Evolutionary conservation across 352 stramenopile species (phyloP).

Genomic region (Phytophthora tubulina): DNA sequence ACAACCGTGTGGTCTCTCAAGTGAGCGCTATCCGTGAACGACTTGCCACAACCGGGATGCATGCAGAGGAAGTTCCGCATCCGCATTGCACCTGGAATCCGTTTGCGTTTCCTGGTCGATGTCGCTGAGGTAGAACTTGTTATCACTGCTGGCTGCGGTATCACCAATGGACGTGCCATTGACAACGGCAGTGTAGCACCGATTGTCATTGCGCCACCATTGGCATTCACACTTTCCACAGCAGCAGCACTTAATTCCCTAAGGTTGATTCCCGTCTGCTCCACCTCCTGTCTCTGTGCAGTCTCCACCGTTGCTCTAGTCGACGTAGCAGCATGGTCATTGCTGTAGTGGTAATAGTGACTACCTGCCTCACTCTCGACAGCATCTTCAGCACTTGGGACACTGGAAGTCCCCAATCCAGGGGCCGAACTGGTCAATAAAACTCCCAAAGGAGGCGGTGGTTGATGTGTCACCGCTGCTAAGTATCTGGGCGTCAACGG

Average conservation of each 20-base stretch:
- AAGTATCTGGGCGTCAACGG: constrained; percentile 42
- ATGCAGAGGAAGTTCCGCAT: constrained; percentile 80
- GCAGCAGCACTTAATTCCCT: constrained; percentile 15
- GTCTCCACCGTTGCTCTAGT: constrained; percentile 20
- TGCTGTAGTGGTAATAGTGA: constrained; percentile 30
- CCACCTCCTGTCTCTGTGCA: constrained; percentile 10
- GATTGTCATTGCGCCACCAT: constrained; percentile 23
- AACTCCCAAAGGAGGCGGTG: constrained; percentile 18
- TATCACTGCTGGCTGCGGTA: constrained; percentile 24
- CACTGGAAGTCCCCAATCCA: constrained; percentile 14
- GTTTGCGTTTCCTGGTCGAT: constrained; percentile 53
- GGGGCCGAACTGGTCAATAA: constrained; percentile 22
- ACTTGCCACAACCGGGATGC: constrained; percentile 73
- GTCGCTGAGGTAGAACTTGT: neutral
- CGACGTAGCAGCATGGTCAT: constrained; percentile 17
- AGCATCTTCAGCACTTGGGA: constrained; percentile 4
- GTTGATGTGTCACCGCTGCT: constrained; percentile 25
- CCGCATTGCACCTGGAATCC: constrained; percentile 47
- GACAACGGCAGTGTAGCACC: constrained; percentile 21
- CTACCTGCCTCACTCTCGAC: constrained; percentile 4
- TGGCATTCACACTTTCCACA: constrained; percentile 6
- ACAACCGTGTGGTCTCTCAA: constrained; percentile 76
- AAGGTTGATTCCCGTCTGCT: constrained; percentile 14
- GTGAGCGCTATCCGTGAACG: constrained; percentile 76
- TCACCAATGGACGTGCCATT: constrained; percentile 21